Evolutionary conservation across 352 stramenopile species (phyloP).

Genomic region (Globisporangium camurandrum): DNA sequence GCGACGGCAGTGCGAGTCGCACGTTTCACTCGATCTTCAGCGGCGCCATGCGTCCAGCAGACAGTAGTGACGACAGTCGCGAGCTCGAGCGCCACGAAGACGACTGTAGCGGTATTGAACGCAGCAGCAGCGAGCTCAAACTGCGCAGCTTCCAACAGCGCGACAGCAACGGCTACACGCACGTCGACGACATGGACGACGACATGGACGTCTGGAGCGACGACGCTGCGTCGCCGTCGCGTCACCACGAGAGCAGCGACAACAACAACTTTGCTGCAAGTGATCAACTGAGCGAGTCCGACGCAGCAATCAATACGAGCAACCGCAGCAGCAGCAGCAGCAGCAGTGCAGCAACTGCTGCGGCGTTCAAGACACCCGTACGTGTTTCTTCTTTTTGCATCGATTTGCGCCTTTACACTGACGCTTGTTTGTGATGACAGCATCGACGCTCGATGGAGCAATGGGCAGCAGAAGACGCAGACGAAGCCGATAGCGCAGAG

Average conservation of each 20-base stretch:
- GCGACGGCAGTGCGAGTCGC: constrained; percentile 39
- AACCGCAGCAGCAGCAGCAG: too few species aligned
- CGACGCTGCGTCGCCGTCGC: constrained; percentile 14
- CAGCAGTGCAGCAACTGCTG: not conserved
- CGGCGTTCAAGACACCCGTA: too few species aligned
- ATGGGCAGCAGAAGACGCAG: constrained; percentile 69
- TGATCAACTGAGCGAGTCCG: not conserved
- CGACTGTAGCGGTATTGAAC: too few species aligned
- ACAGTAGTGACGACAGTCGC: not conserved
- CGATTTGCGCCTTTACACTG: not conserved
- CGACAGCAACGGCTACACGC: not conserved
- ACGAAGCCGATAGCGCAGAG: constrained; percentile 67
- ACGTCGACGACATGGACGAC: constrained; percentile 4
- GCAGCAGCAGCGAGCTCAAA: constrained; percentile 11
- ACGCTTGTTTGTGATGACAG: constrained; percentile 8
- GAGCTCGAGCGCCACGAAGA: constrained; percentile 1
- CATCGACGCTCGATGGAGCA: constrained; percentile 57
- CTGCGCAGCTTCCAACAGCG: constrained; percentile 6
- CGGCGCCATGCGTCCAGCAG: not conserved
- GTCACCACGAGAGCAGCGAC: constrained; percentile 6
- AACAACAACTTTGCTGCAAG: constrained; percentile 10
- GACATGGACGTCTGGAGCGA: constrained; percentile 49
- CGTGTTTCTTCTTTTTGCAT: too few species aligned
- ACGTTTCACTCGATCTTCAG: constrained; percentile 74
- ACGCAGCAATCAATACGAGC: too few species aligned